Evolutionary conservation across 2,329 filamentous ascomycete species (phyloP).

Genomic region (Mycocentrospora acerina): DNA sequence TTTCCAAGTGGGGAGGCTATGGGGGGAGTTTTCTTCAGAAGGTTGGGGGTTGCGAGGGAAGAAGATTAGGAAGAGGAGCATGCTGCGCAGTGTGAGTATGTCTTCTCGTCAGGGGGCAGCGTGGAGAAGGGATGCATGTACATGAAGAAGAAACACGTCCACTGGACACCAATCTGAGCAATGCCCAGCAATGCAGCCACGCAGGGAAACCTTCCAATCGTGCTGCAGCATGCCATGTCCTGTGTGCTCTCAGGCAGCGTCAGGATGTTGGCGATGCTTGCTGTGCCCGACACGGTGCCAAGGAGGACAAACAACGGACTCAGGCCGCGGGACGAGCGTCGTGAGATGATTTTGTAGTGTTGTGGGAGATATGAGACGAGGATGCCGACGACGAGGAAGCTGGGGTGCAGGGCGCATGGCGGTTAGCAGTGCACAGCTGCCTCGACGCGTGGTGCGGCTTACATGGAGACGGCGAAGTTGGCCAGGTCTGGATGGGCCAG

Average conservation of each 20-base stretch:
- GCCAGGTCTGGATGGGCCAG: slow-evolving; percentile 54
- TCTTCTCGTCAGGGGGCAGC: background rate
- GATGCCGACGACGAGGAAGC: slow-evolving; percentile 81
- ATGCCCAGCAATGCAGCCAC: slow-evolving; percentile 84
- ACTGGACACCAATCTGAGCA: slow-evolving; percentile 87
- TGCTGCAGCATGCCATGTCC: slow-evolving; percentile 83
- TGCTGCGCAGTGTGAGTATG: slow-evolving; percentile 53
- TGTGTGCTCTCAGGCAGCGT: slow-evolving; percentile 78
- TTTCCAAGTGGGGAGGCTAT: slow-evolving; percentile 61
- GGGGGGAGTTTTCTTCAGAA: slow-evolving; percentile 16
- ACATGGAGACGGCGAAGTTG: slow-evolving; percentile 59
- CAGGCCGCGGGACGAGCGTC: slow-evolving; percentile 87
- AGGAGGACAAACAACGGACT: slow-evolving; percentile 94
- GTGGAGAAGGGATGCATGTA: slow-evolving; percentile 41
- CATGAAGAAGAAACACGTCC: slow-evolving; percentile 91
- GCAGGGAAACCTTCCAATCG: slow-evolving; percentile 80
- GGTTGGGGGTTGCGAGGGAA: slow-evolving; percentile 56
- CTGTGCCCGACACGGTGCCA: slow-evolving; percentile 86
- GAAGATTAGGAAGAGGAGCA: slow-evolving; percentile 92
- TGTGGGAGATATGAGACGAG: slow-evolving; percentile 93
- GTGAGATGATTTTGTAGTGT: slow-evolving; percentile 84
- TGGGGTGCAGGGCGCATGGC: slow-evolving; percentile 30
- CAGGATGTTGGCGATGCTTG: slow-evolving; percentile 89
- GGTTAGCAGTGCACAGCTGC: slow-evolving; percentile 14
- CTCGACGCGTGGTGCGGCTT: slow-evolving; percentile 23